These are phyloP conservation scores for Neurospora sp. DNA, from an alignment of 495 filamentous ascomycete species.

Conservation along the genomic window DNA sequence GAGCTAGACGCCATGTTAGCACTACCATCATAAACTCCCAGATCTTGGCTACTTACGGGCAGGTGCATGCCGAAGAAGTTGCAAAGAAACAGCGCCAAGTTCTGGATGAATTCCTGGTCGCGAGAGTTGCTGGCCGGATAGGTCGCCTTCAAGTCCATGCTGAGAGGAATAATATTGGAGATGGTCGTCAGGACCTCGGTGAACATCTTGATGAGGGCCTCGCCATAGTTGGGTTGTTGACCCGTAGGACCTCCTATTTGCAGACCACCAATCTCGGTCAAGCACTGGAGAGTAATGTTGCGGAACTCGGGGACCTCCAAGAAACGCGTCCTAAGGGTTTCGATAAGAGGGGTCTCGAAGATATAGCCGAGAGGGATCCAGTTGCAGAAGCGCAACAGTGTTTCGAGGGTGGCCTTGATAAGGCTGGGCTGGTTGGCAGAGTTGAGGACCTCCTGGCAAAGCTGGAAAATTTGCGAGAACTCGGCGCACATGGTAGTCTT, in stretches of 20 bases:
- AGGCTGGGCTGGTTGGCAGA: slow-evolving; percentile 80
- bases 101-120: slow-evolving; percentile 97
- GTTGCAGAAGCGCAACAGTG: slow-evolving; percentile 89
- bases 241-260: slow-evolving; percentile 50
- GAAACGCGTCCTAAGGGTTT: slow-evolving; percentile 83
- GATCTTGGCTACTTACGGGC: slow-evolving; percentile 51
- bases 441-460: slow-evolving; percentile 87
- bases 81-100: slow-evolving; percentile 87
- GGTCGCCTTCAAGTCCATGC: slow-evolving; percentile 77
- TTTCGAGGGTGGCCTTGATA: slow-evolving; percentile 89
- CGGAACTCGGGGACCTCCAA: slow-evolving; percentile 85
- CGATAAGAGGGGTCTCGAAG: slow-evolving; percentile 94
- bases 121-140: slow-evolving; percentile 82
- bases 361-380: slow-evolving; percentile 99
- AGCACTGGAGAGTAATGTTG: slow-evolving; percentile 90
- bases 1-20: slow-evolving; percentile 45
- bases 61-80: slow-evolving; percentile 93
- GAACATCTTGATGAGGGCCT: slow-evolving; percentile 94
- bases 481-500: slow-evolving; percentile 98
- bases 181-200: slow-evolving; percentile 86
- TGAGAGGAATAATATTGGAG: slow-evolving; percentile 79
- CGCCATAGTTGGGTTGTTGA: slow-evolving; percentile 72
- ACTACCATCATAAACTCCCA: not conserved
- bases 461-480: slow-evolving; percentile 93
- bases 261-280: slow-evolving; percentile 93